Evolutionary conservation across 2,329 filamentous ascomycete genomes (phyloP).

Genomic region (Teratosphaeria nubilosa): DNA sequence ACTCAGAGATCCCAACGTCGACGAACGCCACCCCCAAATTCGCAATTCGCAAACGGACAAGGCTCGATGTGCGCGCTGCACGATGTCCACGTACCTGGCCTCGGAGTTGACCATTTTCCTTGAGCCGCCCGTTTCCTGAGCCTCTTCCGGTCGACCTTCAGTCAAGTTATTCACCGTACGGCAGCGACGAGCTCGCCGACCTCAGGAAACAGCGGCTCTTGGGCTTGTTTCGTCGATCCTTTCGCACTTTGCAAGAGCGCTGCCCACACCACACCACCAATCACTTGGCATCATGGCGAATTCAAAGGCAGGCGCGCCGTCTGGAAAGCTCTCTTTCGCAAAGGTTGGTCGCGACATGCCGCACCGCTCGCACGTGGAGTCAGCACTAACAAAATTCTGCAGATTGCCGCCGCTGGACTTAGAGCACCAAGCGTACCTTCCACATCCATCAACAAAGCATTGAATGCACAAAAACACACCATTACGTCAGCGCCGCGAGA

Average conservation of each 20-base stretch:
- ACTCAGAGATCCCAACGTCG: neutral
- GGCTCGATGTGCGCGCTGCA: constrained; percentile 37
- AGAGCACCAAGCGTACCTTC: constrained; percentile 16
- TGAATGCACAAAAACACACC: constrained; percentile 7
- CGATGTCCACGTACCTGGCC: constrained; percentile 40
- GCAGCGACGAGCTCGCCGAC: constrained; percentile 20
- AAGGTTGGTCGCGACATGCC: constrained; percentile 17
- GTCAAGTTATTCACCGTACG: constrained; percentile 18
- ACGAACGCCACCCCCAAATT: neutral
- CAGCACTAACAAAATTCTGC: constrained; percentile 4
- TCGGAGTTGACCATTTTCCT: constrained; percentile 39
- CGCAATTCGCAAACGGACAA: neutral
- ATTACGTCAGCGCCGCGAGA: constrained; percentile 14
- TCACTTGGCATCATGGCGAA: constrained; percentile 24
- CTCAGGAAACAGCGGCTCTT: constrained; percentile 29
- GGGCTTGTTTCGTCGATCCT: constrained; percentile 12
- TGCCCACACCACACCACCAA: constrained; percentile 3
- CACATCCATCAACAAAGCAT: constrained; percentile 4
- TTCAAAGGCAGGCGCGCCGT: constrained; percentile 14
- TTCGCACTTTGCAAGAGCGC: neutral
- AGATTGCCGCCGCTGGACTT: constrained; percentile 25
- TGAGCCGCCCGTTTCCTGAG: constrained; percentile 39
- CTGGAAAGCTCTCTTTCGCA: constrained; percentile 27
- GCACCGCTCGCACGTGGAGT: neutral
- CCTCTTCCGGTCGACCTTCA: constrained; percentile 20